Conservation (phyloP, 371 early-diverging fungal genomes). For the Globomyces sp. region DNA sequence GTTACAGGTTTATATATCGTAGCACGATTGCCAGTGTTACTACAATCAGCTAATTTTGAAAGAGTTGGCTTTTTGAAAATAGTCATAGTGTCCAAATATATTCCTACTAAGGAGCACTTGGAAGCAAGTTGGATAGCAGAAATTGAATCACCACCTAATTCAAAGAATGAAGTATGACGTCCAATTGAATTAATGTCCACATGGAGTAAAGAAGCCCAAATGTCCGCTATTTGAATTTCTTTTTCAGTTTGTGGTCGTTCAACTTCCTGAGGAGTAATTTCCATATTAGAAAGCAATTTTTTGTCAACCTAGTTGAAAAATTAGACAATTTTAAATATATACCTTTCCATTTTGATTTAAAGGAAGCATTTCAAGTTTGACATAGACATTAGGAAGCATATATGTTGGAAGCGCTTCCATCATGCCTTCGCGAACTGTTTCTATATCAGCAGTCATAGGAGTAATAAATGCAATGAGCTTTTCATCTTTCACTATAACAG, state of each 20-base stretch:
- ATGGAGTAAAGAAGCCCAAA: constrained; percentile 21
- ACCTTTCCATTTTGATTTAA: constrained; percentile 30
- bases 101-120: background rate
- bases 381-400: constrained; percentile 26
- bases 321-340: no score
- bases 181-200: constrained; percentile 16
- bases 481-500: constrained; percentile 21
- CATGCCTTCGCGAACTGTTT: constrained; percentile 7
- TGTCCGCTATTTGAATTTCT: constrained; percentile 21
- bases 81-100: background rate
- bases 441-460: constrained; percentile 22
- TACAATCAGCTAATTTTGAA: background rate
- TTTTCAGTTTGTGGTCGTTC: constrained; percentile 15
- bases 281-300: constrained; percentile 5
- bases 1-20: background rate
- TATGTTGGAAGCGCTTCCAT: constrained; percentile 26
- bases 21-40: no score
- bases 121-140: constrained; percentile 12
- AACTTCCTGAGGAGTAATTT: constrained; percentile 2
- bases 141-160: constrained; percentile 37
- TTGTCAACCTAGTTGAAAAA: constrained; percentile 14
- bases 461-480: constrained; percentile 27
- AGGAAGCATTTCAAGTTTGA: constrained; percentile 19
- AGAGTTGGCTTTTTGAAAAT: constrained; percentile 10
- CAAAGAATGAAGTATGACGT: constrained; percentile 27